Percentiles rank a stretch among this genome's conserved stretches.
Conservation (phyloP, 148 eudicot species). For the Fallopia convolvulus region DNA sequence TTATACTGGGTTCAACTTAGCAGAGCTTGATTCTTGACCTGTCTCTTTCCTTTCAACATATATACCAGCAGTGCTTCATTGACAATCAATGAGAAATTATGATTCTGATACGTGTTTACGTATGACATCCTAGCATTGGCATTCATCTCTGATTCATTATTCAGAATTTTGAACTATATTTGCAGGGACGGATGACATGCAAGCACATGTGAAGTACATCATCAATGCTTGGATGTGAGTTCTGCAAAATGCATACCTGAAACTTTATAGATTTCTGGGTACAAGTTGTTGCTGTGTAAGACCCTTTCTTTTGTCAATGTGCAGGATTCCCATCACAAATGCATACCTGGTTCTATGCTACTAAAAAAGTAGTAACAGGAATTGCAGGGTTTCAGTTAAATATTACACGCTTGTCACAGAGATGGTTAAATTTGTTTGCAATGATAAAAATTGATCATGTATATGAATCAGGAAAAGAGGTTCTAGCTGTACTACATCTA, state of each 20-base stretch:
- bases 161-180: conserved; percentile 8
- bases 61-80: conserved; percentile 98
- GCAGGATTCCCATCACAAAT: conserved; percentile 84
- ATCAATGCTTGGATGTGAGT: conserved; percentile 91
- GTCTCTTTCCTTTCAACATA: conserved; percentile 45
- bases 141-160: neutral
- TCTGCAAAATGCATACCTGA: conserved; percentile 9
- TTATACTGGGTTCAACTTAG: neutral
- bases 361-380: no score
- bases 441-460: no score
- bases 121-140: neutral
- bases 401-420: no score
- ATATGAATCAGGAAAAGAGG: no score
- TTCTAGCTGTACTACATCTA: no score
- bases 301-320: conserved; percentile 8
- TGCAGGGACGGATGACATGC: conserved; percentile 99
- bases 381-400: no score
- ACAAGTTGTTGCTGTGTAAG: neutral
- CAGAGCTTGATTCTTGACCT: conserved; percentile 9
- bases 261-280: neutral
- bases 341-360: conserved; percentile 31
- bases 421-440: no score
- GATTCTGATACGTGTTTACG: conserved; percentile 32
- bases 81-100: conserved; percentile 87
- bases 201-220: conserved; percentile 97